Percentiles rank a stretch among this genome's conserved stretches.
Evolutionary conservation across 2,329 filamentous ascomycete species (phyloP).

Genomic region (Scedosporium boydii): DNA sequence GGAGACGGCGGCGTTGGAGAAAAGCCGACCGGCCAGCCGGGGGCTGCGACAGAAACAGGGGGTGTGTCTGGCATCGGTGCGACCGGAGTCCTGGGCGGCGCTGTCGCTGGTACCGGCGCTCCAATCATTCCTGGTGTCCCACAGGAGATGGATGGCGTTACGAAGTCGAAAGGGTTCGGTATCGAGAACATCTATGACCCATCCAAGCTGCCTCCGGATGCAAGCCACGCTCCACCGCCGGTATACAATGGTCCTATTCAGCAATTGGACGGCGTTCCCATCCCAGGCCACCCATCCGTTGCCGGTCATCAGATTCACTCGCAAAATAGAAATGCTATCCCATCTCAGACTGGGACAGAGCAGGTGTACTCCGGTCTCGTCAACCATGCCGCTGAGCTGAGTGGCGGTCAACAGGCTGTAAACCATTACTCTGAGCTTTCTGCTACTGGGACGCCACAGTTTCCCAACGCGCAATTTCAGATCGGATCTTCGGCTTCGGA

Average conservation of each 20-base stretch:
- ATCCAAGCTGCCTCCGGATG: background rate
- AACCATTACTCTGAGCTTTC: background rate
- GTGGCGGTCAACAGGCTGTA: background rate
- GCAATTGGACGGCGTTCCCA: background rate
- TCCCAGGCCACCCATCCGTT: background rate
- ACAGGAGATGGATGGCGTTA: background rate
- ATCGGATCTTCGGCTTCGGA: too few species aligned
- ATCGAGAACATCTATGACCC: background rate
- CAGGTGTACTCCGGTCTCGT: background rate
- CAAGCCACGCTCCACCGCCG: background rate
- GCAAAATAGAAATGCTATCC: background rate
- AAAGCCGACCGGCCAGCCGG: background rate
- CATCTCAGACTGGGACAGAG: background rate
- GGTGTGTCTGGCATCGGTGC: background rate
- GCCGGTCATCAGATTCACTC: background rate
- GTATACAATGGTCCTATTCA: background rate
- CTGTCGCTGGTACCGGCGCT: background rate
- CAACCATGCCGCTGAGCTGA: background rate
- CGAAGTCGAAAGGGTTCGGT: background rate
- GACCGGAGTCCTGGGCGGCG: background rate
- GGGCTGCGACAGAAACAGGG: background rate
- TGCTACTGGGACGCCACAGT: too few species aligned
- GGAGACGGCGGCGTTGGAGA: background rate
- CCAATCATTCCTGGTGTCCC: background rate
- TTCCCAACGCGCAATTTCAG: too few species aligned